Percentiles rank a stretch among this genome's conserved stretches.
phyloP scores from a whole-genome alignment of 495 filamentous ascomycete genomes.

The Penicillium flavigenum region DNA sequence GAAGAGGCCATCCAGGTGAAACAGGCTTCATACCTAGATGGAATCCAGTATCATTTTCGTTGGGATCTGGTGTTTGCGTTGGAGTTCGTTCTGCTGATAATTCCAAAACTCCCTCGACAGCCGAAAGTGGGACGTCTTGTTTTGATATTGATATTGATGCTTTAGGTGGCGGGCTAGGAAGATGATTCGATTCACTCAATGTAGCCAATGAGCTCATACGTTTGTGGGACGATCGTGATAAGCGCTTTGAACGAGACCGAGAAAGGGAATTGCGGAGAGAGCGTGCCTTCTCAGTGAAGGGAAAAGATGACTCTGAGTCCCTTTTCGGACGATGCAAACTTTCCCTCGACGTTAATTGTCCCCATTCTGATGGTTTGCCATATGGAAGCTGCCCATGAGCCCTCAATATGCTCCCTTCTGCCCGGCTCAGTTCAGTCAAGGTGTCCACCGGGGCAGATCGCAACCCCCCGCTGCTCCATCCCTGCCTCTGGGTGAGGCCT shows the following conservation, averaged over 20 bases:
- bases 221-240: slow-evolving; percentile 23
- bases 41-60: slow-evolving; percentile 24
- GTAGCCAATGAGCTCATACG: slow-evolving; percentile 36
- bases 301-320: slow-evolving; percentile 30
- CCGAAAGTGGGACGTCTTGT: slow-evolving; percentile 39
- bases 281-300: slow-evolving; percentile 30
- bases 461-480: slow-evolving; percentile 24
- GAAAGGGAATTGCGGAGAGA: slow-evolving; percentile 36
- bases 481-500: slow-evolving; percentile 27
- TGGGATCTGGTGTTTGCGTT: slow-evolving; percentile 42
- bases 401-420: slow-evolving; percentile 34
- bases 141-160: slow-evolving; percentile 25
- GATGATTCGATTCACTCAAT: slow-evolving; percentile 25
- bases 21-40: slow-evolving; percentile 37
- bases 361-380: slow-evolving; percentile 44
- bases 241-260: slow-evolving; percentile 32
- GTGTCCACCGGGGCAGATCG: slow-evolving; percentile 35
- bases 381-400: slow-evolving; percentile 44
- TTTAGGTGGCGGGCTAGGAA: slow-evolving; percentile 15
- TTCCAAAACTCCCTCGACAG: slow-evolving; percentile 42
- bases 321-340: slow-evolving; percentile 27
- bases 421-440: slow-evolving; percentile 38
- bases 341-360: slow-evolving; percentile 43
- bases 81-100: slow-evolving; percentile 44
- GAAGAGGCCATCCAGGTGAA: slow-evolving; percentile 35